Base-by-base conservation (phyloP, 108 stramenopile genomes). In the Cyclotella baltica region DNA sequence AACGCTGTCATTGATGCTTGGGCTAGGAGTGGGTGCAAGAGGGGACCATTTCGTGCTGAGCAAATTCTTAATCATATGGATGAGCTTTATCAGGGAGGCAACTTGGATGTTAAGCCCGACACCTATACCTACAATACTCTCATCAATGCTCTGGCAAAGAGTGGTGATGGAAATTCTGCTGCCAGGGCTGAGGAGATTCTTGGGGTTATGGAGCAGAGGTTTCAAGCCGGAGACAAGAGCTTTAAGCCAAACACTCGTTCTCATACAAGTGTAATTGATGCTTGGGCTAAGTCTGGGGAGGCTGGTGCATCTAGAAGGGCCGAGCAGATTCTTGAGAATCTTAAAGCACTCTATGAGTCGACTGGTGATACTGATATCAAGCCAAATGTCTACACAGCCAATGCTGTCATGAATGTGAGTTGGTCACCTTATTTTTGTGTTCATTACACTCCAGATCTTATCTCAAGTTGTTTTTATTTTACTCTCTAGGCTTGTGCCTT, bases 21-120 rank as follows among this genome's bases (percentile, higher is more conserved):
- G 93, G 93, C 93, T 22, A 75, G 90, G 18, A 89, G 90, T 33
- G 92, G 92, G 48, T 88, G 89, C 65, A 83, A 89, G 38, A 84
- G 89, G 67, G 94, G 91, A 5, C 90, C 94, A 29, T 85, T 87
- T 34, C 84, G 94, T 8, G 94, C 94, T 0, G 91, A 95, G 51
- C 92, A 93, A 63, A 92, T 95, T 70, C 84, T 95, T 18, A 90
- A 93, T 67, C 94, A 92, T 72, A 95, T 95, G 94, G 90, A 92
- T 65, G 92, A 93, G 62, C 88, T 95, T 23, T 91, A 90, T 64
- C 87, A 87, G 30, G 81, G 89, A 28, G 92, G 92, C 1, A 91
- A 95, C 75, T 74, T 81, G 50, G 91, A 88, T 19, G 92, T 93
- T 15, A 92, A 92, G 72, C 94, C 94, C 3, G 94, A 95, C 65